Percentiles rank a stretch among this genome's conserved stretches.
phyloP scores from a whole-genome alignment of 2,329 filamentous ascomycete genomes.

The Trichoderma aggressivum region DNA sequence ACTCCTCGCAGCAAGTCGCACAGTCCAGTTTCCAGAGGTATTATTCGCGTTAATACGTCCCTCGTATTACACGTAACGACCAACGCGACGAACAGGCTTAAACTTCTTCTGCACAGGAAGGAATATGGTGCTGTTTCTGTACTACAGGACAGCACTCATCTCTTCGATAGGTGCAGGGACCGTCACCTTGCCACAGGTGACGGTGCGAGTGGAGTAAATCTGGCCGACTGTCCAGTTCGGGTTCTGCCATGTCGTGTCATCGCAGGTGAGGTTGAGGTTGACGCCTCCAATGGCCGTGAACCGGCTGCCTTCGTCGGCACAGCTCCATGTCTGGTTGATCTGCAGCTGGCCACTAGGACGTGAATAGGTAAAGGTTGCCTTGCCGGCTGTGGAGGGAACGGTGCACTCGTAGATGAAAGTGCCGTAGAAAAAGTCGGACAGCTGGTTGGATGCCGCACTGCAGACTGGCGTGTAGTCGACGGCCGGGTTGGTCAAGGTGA shows the following conservation, averaged over 20 bases:
- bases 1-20: not conserved
- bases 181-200: slow-evolving; percentile 30
- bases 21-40: not conserved
- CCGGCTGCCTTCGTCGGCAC: slow-evolving; percentile 37
- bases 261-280: slow-evolving; percentile 30
- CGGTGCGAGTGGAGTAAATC: slow-evolving; percentile 30
- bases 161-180: slow-evolving; percentile 27
- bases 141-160: slow-evolving; percentile 28
- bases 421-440: slow-evolving; percentile 51
- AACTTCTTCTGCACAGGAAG: not conserved
- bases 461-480: slow-evolving; percentile 39
- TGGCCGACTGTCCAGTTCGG: slow-evolving; percentile 32
- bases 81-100: not conserved
- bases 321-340: slow-evolving; percentile 50
- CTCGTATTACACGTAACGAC: not conserved
- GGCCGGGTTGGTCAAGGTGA: slow-evolving; percentile 48
- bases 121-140: not conserved
- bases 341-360: slow-evolving; percentile 34
- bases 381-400: slow-evolving; percentile 27
- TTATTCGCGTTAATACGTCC: not conserved
- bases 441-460: slow-evolving; percentile 39
- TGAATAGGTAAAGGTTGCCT: slow-evolving; percentile 43
- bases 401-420: slow-evolving; percentile 43
- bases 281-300: slow-evolving; percentile 30
- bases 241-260: slow-evolving; percentile 29